Percentiles rank a stretch among this genome's conserved stretches.
phyloP scores from a whole-genome alignment of 2,329 filamentous ascomycete species.

The Grosmannia serpens region DNA sequence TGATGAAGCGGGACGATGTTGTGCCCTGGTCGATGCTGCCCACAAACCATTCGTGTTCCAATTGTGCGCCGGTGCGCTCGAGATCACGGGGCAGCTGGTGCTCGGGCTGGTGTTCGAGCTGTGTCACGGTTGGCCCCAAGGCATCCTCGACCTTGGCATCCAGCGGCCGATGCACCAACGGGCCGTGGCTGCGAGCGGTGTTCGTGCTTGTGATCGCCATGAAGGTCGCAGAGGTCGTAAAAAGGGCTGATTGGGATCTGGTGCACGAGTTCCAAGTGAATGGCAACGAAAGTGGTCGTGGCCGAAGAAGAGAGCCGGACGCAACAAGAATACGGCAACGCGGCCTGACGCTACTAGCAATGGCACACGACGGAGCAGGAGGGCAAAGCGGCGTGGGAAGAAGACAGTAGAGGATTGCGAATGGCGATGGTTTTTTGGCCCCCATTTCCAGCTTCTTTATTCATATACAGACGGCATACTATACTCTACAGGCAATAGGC shows the following conservation, averaged over 20 bases:
- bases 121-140: not conserved
- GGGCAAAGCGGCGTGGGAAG: too few species aligned
- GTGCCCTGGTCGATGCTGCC: slow-evolving; percentile 88
- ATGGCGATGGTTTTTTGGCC: not conserved
- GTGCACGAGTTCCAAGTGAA: too few species aligned
- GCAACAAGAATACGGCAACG: too few species aligned
- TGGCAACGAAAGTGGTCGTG: too few species aligned
- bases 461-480: not conserved
- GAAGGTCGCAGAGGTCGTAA: too few species aligned
- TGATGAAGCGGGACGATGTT: slow-evolving; percentile 79
- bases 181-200: too few species aligned
- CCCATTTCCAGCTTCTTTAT: not conserved
- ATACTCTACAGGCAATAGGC: not conserved
- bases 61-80: slow-evolving; percentile 20
- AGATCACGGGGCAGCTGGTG: slow-evolving; percentile 20
- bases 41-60: slow-evolving; percentile 49
- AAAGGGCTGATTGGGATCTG: too few species aligned
- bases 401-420: too few species aligned
- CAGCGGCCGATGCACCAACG: not conserved
- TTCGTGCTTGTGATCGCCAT: not conserved
- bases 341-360: too few species aligned
- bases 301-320: too few species aligned
- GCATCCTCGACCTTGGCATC: not conserved
- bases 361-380: too few species aligned
- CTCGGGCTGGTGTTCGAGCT: not conserved